Evolutionary conservation across 1,284 basidiomycete genomes (phyloP).

Genomic region (Testicularia cyperi): DNA sequence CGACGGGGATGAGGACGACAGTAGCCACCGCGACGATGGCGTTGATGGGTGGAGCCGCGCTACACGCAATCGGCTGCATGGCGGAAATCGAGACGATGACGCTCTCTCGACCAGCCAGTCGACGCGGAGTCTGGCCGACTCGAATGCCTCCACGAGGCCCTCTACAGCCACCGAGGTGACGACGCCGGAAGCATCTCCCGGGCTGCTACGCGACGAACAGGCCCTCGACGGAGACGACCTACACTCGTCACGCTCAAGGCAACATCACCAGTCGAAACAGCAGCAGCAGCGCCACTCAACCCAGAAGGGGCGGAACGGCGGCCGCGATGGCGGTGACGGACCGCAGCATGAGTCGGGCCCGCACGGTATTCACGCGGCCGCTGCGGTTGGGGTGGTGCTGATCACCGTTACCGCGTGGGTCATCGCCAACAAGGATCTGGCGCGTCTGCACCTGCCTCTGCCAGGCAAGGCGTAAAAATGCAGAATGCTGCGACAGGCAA

Average conservation of each 20-base stretch:
- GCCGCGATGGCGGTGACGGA: too few relatives aligned
- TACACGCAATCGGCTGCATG: slow-evolving; percentile 6
- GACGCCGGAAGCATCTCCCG: slow-evolving; percentile 8
- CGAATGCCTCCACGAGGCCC: slow-evolving; percentile 30
- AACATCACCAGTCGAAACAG: too few relatives aligned
- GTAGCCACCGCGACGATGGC: slow-evolving; percentile 5
- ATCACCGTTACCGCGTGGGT: neutral
- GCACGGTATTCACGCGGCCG: neutral
- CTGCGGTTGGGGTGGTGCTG: neutral
- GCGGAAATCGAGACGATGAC: slow-evolving; percentile 20
- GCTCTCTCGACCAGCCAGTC: slow-evolving; percentile 31
- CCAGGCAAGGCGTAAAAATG: neutral
- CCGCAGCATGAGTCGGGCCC: too few relatives aligned
- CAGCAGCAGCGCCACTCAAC: too few relatives aligned
- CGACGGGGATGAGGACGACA: neutral
- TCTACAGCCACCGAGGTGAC: slow-evolving; percentile 37
- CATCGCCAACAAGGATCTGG: neutral
- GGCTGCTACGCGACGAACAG: neutral
- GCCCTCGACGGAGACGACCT: too few relatives aligned
- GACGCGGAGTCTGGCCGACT: slow-evolving; percentile 33
- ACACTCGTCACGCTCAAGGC: too few relatives aligned
- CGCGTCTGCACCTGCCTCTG: neutral
- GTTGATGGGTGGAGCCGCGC: slow-evolving; percentile 15
- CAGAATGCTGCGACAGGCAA: too few relatives aligned
- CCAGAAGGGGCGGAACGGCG: too few relatives aligned